phyloP scores from a whole-genome alignment of 768 basidiomycete species.

The Suillus cothurnatus region DNA sequence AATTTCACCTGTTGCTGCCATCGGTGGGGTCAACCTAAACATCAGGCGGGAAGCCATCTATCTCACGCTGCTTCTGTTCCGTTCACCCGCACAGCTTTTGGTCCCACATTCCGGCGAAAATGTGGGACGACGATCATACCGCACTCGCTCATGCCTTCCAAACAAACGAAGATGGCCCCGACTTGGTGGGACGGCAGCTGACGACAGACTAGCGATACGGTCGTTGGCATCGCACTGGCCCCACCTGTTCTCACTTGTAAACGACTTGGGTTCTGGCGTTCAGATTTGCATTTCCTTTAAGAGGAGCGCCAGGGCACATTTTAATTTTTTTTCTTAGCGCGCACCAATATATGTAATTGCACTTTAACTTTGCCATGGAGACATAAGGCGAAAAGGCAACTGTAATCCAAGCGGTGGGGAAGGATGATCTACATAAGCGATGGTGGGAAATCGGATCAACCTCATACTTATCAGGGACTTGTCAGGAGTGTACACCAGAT shows the following conservation, averaged over 20 bases:
- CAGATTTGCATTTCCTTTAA: not conserved
- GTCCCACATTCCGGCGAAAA: not conserved
- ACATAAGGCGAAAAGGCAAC: not conserved
- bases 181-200: not conserved
- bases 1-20: not conserved
- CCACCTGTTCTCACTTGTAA: not conserved
- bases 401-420: not conserved
- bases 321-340: not conserved
- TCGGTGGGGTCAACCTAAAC: not conserved
- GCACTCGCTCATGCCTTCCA: not conserved
- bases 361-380: constrained; percentile 5
- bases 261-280: not conserved
- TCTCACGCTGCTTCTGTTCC: not conserved
- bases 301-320: not conserved
- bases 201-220: not conserved
- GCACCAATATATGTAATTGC: not conserved
- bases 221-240: not conserved
- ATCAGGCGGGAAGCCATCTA: not conserved
- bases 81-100: not conserved
- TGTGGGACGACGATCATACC: not conserved
- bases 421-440: not conserved
- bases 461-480: not conserved
- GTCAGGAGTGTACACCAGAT: not conserved
- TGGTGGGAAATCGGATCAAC: not conserved
- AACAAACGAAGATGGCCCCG: not conserved